phyloP scores from a whole-genome alignment of 2,329 filamentous ascomycete genomes.

The Cryphonectria carpinicola region DNA sequence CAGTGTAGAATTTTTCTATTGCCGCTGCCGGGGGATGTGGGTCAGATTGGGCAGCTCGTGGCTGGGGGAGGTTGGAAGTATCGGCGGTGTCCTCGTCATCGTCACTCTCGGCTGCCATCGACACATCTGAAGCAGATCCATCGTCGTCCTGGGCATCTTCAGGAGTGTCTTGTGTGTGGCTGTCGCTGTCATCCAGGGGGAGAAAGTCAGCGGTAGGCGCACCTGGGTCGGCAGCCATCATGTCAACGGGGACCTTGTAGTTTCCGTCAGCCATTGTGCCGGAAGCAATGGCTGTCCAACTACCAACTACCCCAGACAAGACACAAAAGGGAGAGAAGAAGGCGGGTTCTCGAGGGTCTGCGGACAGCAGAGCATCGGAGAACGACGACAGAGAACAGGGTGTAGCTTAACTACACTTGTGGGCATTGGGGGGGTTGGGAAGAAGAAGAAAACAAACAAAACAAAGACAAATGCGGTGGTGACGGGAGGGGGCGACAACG shows the following conservation, averaged over 20 bases:
- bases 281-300: conserved; percentile 21
- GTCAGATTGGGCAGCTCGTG: conserved; percentile 7
- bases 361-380: conserved; percentile 18
- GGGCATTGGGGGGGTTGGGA: conserved; percentile 18
- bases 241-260: conserved; percentile 17
- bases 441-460: background rate
- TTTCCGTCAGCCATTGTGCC: conserved; percentile 25
- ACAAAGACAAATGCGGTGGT: conserved; percentile 3
- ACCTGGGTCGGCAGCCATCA: conserved; percentile 22
- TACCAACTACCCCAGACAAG: conserved; percentile 3
- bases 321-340: conserved; percentile 24
- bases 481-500: conserved; percentile 23
- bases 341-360: background rate
- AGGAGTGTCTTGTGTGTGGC: conserved; percentile 20
- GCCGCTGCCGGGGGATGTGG: conserved; percentile 8
- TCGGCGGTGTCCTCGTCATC: conserved; percentile 35
- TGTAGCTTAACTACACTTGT: conserved; percentile 29
- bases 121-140: conserved; percentile 41
- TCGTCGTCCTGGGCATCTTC: conserved; percentile 23
- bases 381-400: conserved; percentile 19
- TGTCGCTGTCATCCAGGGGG: conserved; percentile 29
- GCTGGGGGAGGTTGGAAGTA: conserved; percentile 6
- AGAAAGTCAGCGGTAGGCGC: conserved; percentile 28
- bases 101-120: conserved; percentile 41
- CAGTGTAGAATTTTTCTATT: conserved; percentile 29